A percentile compares a stretch with the other conserved stretches of the same genome.
These are phyloP conservation scores for Wickerhamiella kurtzmanii DNA, from an alignment of 805 yeast genomes.

Conservation along the genomic window DNA sequence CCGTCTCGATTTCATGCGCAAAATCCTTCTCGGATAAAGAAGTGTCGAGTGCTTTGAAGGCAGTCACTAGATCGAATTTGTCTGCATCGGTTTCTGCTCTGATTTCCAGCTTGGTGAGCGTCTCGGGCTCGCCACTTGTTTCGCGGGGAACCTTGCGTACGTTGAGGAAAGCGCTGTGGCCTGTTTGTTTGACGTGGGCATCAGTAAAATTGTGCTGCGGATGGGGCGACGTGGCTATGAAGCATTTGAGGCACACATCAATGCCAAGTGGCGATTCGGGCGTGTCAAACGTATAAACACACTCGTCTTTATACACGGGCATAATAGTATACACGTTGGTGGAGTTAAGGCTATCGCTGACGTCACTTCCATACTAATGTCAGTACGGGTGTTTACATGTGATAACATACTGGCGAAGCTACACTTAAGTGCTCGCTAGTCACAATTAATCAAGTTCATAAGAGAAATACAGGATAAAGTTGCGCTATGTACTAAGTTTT, in stretches of 20 bases:
- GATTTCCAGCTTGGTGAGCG: constrained; percentile 54
- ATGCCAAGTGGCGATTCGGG: constrained; percentile 44
- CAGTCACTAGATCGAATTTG: constrained; percentile 35
- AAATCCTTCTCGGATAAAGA: constrained; percentile 10
- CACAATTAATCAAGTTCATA: neutral
- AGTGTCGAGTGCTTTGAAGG: constrained; percentile 31
- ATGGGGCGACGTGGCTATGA: constrained; percentile 38
- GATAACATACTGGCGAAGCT: too few species aligned
- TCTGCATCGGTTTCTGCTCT: constrained; percentile 48
- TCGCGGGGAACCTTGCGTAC: constrained; percentile 41
- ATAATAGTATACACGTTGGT: constrained; percentile 14
- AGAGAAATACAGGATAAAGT: too few species aligned
- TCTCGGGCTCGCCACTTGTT: constrained; percentile 35
- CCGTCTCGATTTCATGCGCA: constrained; percentile 27
- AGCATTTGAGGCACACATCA: constrained; percentile 64
- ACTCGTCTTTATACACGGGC: constrained; percentile 71
- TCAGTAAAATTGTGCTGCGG: constrained; percentile 50
- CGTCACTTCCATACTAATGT: too few species aligned
- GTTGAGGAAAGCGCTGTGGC: constrained; percentile 48
- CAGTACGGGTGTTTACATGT: too few species aligned
- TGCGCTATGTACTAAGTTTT: too few species aligned
- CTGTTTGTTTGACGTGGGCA: constrained; percentile 39
- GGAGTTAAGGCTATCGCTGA: too few species aligned
- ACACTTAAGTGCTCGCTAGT: neutral
- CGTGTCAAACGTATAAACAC: constrained; percentile 73